Evolutionary conservation across 1,284 basidiomycete species (phyloP), one percentile per base, ranked within the genome.

Genomic region (Cryptococcus maquisensis): DNA sequence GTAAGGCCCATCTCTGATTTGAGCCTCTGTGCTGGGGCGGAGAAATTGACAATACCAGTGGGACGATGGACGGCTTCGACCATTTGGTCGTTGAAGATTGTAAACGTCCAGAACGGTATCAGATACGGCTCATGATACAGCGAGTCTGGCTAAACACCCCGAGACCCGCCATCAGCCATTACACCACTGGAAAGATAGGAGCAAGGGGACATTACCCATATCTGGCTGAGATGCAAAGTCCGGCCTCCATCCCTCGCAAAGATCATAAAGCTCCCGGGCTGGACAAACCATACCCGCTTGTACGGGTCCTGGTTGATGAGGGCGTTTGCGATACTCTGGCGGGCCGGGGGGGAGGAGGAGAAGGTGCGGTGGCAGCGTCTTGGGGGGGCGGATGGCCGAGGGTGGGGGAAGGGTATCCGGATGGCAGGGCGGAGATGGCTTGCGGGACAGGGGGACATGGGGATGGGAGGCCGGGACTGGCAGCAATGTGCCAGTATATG

Each of bases 51-150:
- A 13, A 21, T 21, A 12, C 46, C 46, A 10, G 42, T 52, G 4
- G 32, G 18, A 3, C 45, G 46, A 24, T 48, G 28, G 10, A 24
- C 16, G 21, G 28, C 23, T 43, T 46, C 40, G 13, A 46, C 26
- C n/a, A 16, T 20, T 21, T 53, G 51, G 41, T 59, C 57, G 23
- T 48, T 53, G 9, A 56, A 13, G 18, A 59, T 23, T 9, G 36
- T 9, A 4, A 63, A 26, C 5, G 46, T 54, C 54, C 58, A 66
- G 44, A 60, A 63, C 5, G 64, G 64, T 3, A 66, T n/a, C 6
- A 66, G 39, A 32, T 59, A 37, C 4, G 55, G 47, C 38, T 49
- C 41, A 20, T 54, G 15, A 21, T 37, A 15, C 9, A 12, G 9
- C 2, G 20, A 15, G 10, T 37, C 24, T 35, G 41, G 51, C 42